These are phyloP conservation scores for Penicillium janthinellum DNA, from an alignment of 2,329 filamentous ascomycete species.

Conservation along the genomic window DNA sequence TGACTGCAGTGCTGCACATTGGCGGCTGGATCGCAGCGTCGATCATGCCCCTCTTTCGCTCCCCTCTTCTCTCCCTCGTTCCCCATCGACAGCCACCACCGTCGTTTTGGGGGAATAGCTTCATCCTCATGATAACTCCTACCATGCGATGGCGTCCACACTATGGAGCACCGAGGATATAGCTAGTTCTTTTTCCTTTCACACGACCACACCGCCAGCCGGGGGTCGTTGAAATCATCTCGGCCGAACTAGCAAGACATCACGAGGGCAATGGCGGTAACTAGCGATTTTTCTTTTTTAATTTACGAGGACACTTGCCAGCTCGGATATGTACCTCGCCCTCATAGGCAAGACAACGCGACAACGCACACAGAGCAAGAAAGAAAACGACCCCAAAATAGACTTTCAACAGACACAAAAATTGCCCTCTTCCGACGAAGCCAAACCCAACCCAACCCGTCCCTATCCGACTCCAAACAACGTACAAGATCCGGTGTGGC, in stretches of 20 bases:
- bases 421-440: conserved; percentile 1
- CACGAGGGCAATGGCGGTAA: conserved; percentile 16
- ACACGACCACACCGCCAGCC: background rate
- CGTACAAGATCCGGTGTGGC: background rate
- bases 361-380: background rate
- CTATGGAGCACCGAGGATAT: background rate
- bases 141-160: background rate
- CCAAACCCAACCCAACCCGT: conserved; percentile 2
- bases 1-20: background rate
- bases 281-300: background rate
- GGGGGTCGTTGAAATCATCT: background rate
- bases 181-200: background rate
- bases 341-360: conserved; percentile 5
- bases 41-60: conserved; percentile 7
- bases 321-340: conserved; percentile 3
- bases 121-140: background rate
- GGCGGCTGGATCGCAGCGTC: conserved; percentile 4
- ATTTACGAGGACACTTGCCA: background rate
- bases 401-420: background rate
- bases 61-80: background rate
- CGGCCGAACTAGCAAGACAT: conserved; percentile 16
- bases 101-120: background rate
- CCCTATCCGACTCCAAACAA: conserved; percentile 8
- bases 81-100: background rate
- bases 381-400: background rate